Evolutionary conservation across 306 rosid genomes (phyloP).

Genomic region (Luffa acutangula): DNA sequence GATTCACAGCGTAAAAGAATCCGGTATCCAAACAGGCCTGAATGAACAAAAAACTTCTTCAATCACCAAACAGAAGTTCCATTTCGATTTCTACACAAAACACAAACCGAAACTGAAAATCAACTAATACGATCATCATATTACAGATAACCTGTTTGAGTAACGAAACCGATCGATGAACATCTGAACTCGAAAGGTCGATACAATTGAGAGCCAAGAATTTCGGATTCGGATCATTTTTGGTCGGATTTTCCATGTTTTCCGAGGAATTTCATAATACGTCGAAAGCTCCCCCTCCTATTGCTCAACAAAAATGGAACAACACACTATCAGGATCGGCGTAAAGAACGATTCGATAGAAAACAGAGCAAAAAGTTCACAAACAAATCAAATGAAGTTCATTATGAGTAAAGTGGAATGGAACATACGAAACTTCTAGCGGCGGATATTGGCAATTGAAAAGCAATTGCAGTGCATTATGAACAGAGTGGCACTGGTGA

Average conservation of each 20-base stretch:
- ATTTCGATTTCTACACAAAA: not conserved
- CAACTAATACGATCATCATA: not conserved
- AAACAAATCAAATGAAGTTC: not conserved
- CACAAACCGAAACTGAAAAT: not conserved
- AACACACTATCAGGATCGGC: not conserved
- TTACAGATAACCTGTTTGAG: conserved; percentile 57
- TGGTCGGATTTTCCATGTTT: conserved; percentile 39
- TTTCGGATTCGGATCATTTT: conserved; percentile 10
- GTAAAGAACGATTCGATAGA: not conserved
- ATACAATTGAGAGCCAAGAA: conserved; percentile 50
- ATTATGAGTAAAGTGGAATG: not conserved
- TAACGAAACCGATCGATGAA: conserved; percentile 41
- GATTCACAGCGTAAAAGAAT: conserved; percentile 83
- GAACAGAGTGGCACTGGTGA: not conserved
- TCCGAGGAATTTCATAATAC: not conserved
- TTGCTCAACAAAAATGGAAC: not conserved
- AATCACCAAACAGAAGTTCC: not conserved
- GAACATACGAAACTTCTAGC: not conserved
- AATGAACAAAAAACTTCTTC: not conserved
- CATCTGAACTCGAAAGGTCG: conserved; percentile 58
- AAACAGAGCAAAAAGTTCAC: not conserved
- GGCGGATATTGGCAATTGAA: not conserved
- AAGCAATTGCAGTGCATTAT: not conserved
- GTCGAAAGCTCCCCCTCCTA: not conserved
- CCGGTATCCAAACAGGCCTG: conserved; percentile 95